Evolutionary conservation across 2,329 filamentous ascomycete genomes (phyloP).

Genomic region (Parascedosporium putredinis): DNA sequence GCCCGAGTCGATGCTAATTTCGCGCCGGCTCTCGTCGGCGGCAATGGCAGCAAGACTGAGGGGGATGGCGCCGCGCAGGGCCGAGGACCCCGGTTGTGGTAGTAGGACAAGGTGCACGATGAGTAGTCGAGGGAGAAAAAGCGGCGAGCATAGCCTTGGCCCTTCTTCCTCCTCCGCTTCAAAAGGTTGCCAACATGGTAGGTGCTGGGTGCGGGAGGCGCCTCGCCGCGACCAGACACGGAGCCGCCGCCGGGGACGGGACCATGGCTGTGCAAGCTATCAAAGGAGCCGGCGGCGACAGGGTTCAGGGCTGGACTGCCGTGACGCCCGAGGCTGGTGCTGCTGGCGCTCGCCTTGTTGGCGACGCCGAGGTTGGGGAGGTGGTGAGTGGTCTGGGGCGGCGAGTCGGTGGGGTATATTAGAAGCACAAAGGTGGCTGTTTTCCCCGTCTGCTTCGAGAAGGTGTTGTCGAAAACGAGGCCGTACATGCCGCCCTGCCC

Average conservation of each 20-base stretch:
- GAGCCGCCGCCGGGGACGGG: constrained; percentile 33
- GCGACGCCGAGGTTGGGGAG: constrained; percentile 42
- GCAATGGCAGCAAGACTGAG: constrained; percentile 84
- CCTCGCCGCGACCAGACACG: constrained; percentile 41
- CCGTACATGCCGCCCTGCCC: constrained; percentile 88
- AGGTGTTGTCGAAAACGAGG: constrained; percentile 96
- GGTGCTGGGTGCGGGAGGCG: constrained; percentile 29
- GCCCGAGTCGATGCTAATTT: constrained; percentile 94
- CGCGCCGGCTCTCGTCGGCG: constrained; percentile 74
- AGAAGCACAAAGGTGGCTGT: constrained; percentile 89
- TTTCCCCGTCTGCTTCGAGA: constrained; percentile 91
- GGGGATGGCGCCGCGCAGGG: constrained; percentile 83
- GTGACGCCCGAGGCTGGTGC: constrained; percentile 40
- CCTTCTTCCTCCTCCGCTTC: constrained; percentile 86
- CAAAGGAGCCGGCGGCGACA: constrained; percentile 42
- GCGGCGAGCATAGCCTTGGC: constrained; percentile 82
- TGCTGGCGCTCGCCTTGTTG: constrained; percentile 27
- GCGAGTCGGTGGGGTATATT: constrained; percentile 77
- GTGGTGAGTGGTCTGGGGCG: constrained; percentile 64
- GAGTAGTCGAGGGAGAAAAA: constrained; percentile 96
- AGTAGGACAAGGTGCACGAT: constrained; percentile 91
- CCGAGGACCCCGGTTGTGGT: constrained; percentile 91
- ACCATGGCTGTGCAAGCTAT: constrained; percentile 48
- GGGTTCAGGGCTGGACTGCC: constrained; percentile 34
- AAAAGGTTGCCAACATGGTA: constrained; percentile 78